Percentiles rank a stretch among this genome's conserved stretches.
These are phyloP conservation scores for Microbotryomycetes sp. DNA, from an alignment of 1,284 basidiomycete genomes.

Conservation along the genomic window DNA sequence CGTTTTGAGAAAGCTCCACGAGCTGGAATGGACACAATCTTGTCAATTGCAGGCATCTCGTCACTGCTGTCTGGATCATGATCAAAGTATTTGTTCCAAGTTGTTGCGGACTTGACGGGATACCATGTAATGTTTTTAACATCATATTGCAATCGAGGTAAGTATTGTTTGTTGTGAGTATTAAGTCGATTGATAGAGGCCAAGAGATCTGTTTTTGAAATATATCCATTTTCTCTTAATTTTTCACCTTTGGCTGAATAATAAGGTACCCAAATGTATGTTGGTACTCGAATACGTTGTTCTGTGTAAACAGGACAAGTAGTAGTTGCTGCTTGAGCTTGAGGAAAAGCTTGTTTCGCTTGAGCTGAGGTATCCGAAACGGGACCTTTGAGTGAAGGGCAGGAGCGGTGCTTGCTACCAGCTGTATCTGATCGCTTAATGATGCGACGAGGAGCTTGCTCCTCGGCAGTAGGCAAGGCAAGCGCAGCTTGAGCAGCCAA, in stretches of 20 bases:
- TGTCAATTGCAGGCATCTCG: not conserved
- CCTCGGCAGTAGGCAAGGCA: not conserved
- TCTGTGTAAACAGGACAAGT: not conserved
- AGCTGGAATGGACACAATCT: not conserved
- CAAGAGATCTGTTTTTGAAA: not conserved
- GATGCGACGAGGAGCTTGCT: not conserved
- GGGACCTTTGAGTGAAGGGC: not conserved
- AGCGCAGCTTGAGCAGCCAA: not conserved
- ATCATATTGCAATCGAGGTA: not conserved
- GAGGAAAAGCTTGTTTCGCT: not conserved
- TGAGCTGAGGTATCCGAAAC: not conserved
- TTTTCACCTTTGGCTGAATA: not conserved
- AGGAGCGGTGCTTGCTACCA: not conserved
- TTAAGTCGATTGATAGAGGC: not conserved
- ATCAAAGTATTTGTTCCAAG: not conserved
- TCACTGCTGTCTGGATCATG: not conserved
- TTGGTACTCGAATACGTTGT: not conserved
- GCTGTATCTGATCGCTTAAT: not conserved
- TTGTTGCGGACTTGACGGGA: not conserved
- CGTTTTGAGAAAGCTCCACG: not conserved
- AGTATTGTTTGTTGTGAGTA: not conserved
- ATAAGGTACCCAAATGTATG: not conserved
- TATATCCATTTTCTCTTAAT: not conserved
- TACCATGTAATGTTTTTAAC: not conserved
- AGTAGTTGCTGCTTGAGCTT: not conserved